phyloP scores from a whole-genome alignment of 345 rosid genomes.

The Balakata baccata region DNA sequence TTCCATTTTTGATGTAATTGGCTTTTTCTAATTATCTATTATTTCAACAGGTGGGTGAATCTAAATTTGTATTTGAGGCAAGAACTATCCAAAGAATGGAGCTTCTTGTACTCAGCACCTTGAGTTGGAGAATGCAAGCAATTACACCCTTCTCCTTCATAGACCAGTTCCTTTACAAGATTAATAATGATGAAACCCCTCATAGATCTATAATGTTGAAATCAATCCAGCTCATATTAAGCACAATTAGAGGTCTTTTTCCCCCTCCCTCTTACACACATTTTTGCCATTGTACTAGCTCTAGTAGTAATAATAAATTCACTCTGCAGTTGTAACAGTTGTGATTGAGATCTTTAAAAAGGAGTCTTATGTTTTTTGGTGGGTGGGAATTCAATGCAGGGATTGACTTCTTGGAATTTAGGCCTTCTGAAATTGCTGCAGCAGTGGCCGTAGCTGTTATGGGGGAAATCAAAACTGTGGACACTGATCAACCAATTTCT shows the following conservation, averaged over 20 bases:
- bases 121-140: slow-evolving; percentile 75
- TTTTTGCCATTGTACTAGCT: slow-evolving; percentile 13
- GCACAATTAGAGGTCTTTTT: slow-evolving; percentile 45
- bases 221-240: slow-evolving; percentile 48
- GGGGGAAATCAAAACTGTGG: slow-evolving; percentile 41
- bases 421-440: slow-evolving; percentile 80
- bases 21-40: neutral
- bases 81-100: slow-evolving; percentile 73
- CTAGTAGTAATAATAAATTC: slow-evolving; percentile 10
- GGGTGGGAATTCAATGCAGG: slow-evolving; percentile 56
- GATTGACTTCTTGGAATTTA: slow-evolving; percentile 63
- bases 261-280: neutral
- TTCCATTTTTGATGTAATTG: slow-evolving; percentile 7
- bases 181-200: slow-evolving; percentile 42
- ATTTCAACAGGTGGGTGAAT: slow-evolving; percentile 45
- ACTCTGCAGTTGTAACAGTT: slow-evolving; percentile 19
- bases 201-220: slow-evolving; percentile 29
- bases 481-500: slow-evolving; percentile 47
- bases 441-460: slow-evolving; percentile 58
- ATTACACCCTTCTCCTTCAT: slow-evolving; percentile 66
- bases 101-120: slow-evolving; percentile 60
- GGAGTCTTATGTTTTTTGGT: slow-evolving; percentile 32
- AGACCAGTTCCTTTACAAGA: slow-evolving; percentile 52
- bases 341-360: slow-evolving; percentile 22
- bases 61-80: slow-evolving; percentile 60